Evolutionary conservation across 352 stramenopile genomes (phyloP), one percentile per base, ranked within the genome.

Genomic region (Globisporangium polare): DNA sequence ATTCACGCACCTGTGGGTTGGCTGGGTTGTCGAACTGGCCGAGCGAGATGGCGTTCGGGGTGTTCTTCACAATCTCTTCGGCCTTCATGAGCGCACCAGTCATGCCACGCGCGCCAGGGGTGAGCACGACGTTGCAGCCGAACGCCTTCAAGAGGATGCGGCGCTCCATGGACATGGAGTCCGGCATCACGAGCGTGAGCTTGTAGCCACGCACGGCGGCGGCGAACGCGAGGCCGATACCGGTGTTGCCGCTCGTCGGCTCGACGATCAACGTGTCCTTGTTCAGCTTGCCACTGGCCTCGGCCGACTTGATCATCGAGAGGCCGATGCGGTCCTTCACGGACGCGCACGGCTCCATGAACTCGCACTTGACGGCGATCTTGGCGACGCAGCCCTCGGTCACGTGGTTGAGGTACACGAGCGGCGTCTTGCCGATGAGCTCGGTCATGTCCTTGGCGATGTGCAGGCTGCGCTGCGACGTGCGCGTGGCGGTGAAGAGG

Each of bases 11-110:
- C 58, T 98, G 94, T 22, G 94, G 93, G 80, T 99, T 99, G 45
- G 96, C 95, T 18, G 90, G 89, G 80, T 99, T 99, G 70, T 98
- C 97, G 70, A 98, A 99, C 76, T 99, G 96, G 43, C 91, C 84
- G 15, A 98, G 82, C 24, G 96, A 81, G 57, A 94, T 66, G 43
- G 84, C 72, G 63, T 89, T 90, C n/a, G 82, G 73, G 43, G 84
- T 87, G 59, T 89, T 90, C 37, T 73, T 72, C 15, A 92, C 74
- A 22, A 95, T 78, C 47, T 94, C 81, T 13, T 90, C 83, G 37
- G 83, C 84, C 69, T 92, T 92, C 24, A 86, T 80, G 43, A 91
- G 60, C 0, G 83, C 83, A n/a, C 84, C 84, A 0, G 77, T 90
- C 83, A 93, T 93, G 31, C 84, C 86, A 53, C 86, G 83, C 3